Evolutionary conservation across 768 basidiomycete species (phyloP), one percentile per base, ranked within the genome.

Genomic region (Collybia sp.): DNA sequence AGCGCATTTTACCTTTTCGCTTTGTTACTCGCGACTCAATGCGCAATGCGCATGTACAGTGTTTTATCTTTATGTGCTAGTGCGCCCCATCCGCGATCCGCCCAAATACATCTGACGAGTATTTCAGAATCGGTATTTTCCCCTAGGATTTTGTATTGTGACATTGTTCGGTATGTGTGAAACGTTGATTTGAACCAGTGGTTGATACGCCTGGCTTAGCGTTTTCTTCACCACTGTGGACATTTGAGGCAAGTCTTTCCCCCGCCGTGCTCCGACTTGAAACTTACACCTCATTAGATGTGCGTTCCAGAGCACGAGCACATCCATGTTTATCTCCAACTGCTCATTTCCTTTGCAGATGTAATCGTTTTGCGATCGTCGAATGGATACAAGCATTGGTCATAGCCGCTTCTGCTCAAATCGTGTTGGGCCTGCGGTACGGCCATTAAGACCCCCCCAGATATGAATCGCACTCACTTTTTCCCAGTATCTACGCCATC

Each of bases 361-460:
- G 45, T 17, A 18, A 40, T 5, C 45, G 35, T 12, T 46, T 46
- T 40, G 45, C 30, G 8, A 40, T 40, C 20, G 45, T 46, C 19
- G 25, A 46, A 31, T 46, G 45, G 45, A 9, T 46, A 13, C 45
- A 46, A 46, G 18, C 45, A 6, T n/a, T 40, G 9, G 2, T 19
- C 12, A 38, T 18, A 12, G 33, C 36, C 13, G 39, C 39, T n/a
- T 18, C 38, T 12, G 45, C 45, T 17, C 39, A 46, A 31, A 18
- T 25, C 12, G 45, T 40, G 3, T 10, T 37, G 17, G n/a, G 13
- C 13, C 10, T 37, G 6, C 35, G 35, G 35, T 37, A 18, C 35
- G 35, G 25, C 8, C 25, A 3, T 25, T 8, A 8, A 25, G 3
- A 8, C 4, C 8, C 35, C 4, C 35, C 17, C 35, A 10, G 35